Evolutionary conservation across 306 rosid species (phyloP).

Genomic region (Neltuma alba): DNA sequence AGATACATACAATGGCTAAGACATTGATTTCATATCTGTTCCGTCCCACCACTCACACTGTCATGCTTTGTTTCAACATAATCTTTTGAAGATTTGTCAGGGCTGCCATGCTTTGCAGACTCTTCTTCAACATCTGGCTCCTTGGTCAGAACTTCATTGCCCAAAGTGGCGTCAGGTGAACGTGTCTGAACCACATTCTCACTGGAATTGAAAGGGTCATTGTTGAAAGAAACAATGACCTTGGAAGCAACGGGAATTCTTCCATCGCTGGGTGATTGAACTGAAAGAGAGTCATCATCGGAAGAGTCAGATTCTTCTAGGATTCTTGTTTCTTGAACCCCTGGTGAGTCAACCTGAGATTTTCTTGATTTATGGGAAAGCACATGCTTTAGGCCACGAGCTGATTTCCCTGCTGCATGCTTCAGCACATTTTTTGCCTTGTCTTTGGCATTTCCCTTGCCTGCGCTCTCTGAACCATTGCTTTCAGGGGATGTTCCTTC

Average conservation of each 20-base stretch:
- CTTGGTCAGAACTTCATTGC: constrained; percentile 21
- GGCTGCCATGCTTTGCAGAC: constrained; percentile 30
- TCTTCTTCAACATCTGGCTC: constrained; percentile 25
- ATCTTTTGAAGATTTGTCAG: constrained; percentile 31
- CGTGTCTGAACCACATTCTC: constrained; percentile 35
- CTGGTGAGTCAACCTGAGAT: constrained; percentile 29
- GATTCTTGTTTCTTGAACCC: constrained; percentile 29
- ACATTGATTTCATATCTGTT: constrained; percentile 24
- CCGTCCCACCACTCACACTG: constrained; percentile 29
- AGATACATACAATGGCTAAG: background rate
- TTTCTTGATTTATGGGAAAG: constrained; percentile 61
- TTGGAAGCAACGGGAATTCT: constrained; percentile 44
- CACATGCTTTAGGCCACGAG: constrained; percentile 56
- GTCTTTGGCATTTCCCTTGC: constrained; percentile 60
- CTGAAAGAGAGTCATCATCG: constrained; percentile 45
- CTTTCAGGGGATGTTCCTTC: constrained; percentile 52
- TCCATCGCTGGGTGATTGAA: constrained; percentile 40
- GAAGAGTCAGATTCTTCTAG: constrained; percentile 53
- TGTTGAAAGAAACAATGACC: background rate
- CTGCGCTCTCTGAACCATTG: constrained; percentile 59
- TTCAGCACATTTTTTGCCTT: constrained; percentile 57
- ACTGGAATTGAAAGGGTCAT: constrained; percentile 36
- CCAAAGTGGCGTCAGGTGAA: constrained; percentile 31
- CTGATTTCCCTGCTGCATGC: constrained; percentile 71
- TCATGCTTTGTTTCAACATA: constrained; percentile 19